Evolutionary conservation across 2,329 filamentous ascomycete genomes (phyloP), one percentile per base, ranked within the genome.

Genomic region (Hypoxylon sp.): DNA sequence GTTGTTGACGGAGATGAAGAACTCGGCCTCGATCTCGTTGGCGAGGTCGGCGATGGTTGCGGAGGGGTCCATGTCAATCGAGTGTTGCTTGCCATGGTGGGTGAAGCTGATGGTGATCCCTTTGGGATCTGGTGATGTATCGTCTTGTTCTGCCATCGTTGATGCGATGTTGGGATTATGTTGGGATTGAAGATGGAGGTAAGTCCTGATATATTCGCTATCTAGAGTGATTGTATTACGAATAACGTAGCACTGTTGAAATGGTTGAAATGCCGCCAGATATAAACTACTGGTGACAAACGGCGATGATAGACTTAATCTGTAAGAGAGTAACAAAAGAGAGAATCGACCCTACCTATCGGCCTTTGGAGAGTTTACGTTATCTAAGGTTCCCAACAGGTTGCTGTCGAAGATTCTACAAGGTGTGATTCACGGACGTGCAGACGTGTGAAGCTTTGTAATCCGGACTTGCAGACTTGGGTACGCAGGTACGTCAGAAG

Each of bases 1-100:
- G 78, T 92, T 89, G 8, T 83, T 77, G 37, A 81, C 67, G 0
- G 91, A 90, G 60, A 93, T 88, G 55, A 84, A 85, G 59, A 92
- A 84, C 2, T 80, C 78, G 48, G 81, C 77, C 63, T 86, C 82
- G 72, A 93, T 88, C 68, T 85, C 82, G 55, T 84, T 78, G 49
- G 89, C 90, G 40, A 93, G 86, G 73, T 92, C 89, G 61, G 80
- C 73, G 49, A 89, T 80, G 5, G 85, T 88, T 17, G 84, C 83
- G 66, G 83, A 81, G 13, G 80, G 72, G 6, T 81, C 77, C 56
- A 88, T 81, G 5, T 79, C 74, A 62, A 87, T 79, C 8, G 80
- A 81, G 72, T 85, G 83, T 11, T 80, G 77, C 27, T 79, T 78
- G 62, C 84, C 83, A 72, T 85, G 84, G 71, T 87, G 82, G 7